Percentiles rank a stretch among this genome's conserved stretches.
Conservation (phyloP, 805 yeast genomes). For the Clavispora santaluciae region DNA sequence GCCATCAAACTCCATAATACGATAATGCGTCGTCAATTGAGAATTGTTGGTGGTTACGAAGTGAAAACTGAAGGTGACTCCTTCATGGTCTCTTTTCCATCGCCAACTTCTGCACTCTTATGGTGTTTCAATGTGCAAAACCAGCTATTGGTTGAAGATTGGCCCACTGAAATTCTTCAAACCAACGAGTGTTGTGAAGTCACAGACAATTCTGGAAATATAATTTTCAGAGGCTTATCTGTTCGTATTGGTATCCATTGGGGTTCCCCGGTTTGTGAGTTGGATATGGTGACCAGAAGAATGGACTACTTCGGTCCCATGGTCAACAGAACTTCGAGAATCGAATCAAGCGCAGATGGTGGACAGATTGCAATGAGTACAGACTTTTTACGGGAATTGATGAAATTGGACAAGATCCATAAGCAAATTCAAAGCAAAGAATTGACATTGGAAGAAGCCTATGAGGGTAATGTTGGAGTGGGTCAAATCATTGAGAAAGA, state of each 20-base stretch:
- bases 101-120: conserved; percentile 80
- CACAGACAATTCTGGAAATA: conserved; percentile 53
- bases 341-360: conserved; percentile 93
- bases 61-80: conserved; percentile 99
- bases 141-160: conserved; percentile 74
- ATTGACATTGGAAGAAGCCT: conserved; percentile 33
- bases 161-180: conserved; percentile 91
- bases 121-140: conserved; percentile 95
- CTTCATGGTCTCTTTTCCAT: conserved; percentile 94
- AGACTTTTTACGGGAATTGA: conserved; percentile 74
- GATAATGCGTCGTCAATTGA: conserved; percentile 87
- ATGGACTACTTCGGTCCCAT: conserved; percentile 99
- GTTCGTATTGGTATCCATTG: conserved; percentile 99
- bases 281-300: conserved; percentile 89
- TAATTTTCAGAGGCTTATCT: conserved; percentile 80
- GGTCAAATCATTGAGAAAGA: conserved; percentile 61
- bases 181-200: conserved; percentile 81
- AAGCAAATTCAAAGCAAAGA: conserved; percentile 29
- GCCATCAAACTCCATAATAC: conserved; percentile 94
- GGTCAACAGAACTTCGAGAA: conserved; percentile 93
- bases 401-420: conserved; percentile 49
- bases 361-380: conserved; percentile 91
- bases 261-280: conserved; percentile 96
- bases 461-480: conserved; percentile 44
- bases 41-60: conserved; percentile 95